phyloP scores from a whole-genome alignment of 1,284 basidiomycete species.

The Puccinia novopanici region DNA sequence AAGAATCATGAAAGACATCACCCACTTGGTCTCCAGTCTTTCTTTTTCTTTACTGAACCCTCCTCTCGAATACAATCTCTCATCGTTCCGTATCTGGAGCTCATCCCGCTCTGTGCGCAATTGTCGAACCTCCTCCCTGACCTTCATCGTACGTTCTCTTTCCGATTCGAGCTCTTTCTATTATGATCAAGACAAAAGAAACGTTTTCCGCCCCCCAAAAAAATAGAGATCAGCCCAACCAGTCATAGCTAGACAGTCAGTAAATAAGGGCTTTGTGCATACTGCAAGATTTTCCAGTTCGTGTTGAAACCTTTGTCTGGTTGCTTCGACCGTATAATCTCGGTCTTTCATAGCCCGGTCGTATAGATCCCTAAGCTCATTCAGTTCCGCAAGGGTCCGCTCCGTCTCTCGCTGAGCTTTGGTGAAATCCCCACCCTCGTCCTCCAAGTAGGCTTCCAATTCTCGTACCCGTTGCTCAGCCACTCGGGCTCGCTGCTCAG shows the following conservation, averaged over 20 bases:
- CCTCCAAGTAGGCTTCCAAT: conserved; percentile 69
- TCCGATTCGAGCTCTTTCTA: conserved; percentile 53
- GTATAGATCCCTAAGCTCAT: conserved; percentile 66
- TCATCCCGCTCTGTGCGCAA: conserved; percentile 75
- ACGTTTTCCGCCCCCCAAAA: too few relatives aligned
- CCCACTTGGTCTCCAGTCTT: conserved; percentile 71
- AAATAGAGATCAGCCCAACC: background rate
- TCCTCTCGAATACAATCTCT: conserved; percentile 73
- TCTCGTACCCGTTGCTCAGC: conserved; percentile 67
- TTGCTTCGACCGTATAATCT: conserved; percentile 74
- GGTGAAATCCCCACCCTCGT: conserved; percentile 70
- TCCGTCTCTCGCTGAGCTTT: conserved; percentile 73
- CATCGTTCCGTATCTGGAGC: conserved; percentile 72
- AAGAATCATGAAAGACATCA: conserved; percentile 77
- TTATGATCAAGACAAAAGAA: conserved; percentile 32
- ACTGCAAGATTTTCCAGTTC: conserved; percentile 71
- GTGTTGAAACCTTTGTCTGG: conserved; percentile 64
- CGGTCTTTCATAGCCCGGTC: conserved; percentile 62
- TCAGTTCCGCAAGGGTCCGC: conserved; percentile 73
- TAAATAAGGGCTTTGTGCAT: conserved; percentile 52
- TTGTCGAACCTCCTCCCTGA: conserved; percentile 71
- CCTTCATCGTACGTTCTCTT: conserved; percentile 48
- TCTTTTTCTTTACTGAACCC: conserved; percentile 85
- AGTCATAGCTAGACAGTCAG: conserved; percentile 63
- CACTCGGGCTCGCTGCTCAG: conserved; percentile 64